A percentile compares a stretch with the other conserved stretches of the same genome.
phyloP scores from a whole-genome alignment of 2,329 filamentous ascomycete genomes.

The Pyrenophora graminea region DNA sequence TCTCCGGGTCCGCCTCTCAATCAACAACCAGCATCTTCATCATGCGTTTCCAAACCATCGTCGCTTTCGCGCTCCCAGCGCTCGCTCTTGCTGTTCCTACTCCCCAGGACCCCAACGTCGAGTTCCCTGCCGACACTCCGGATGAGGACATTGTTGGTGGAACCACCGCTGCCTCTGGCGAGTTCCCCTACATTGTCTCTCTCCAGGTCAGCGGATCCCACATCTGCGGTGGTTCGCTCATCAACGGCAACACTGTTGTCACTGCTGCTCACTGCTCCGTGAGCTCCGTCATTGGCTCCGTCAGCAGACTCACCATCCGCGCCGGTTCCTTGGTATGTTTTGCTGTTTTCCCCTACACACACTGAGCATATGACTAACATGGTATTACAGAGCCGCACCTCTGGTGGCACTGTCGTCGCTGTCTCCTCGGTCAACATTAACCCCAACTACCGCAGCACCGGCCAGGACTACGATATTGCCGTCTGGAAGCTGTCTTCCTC shows the following conservation, averaged over 20 bases:
- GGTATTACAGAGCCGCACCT: slow-evolving; percentile 19
- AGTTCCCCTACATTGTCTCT: slow-evolving; percentile 38
- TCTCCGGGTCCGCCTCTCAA: background rate
- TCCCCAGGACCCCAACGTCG: slow-evolving; percentile 24
- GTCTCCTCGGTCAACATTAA: slow-evolving; percentile 26
- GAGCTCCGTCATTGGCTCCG: slow-evolving; percentile 16
- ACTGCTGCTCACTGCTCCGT: slow-evolving; percentile 37
- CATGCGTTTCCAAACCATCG: slow-evolving; percentile 30
- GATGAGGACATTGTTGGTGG: slow-evolving; percentile 32
- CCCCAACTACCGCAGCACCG: slow-evolving; percentile 24
- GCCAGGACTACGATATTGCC: slow-evolving; percentile 29
- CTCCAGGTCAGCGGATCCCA: slow-evolving; percentile 27
- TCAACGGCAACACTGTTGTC: slow-evolving; percentile 36
- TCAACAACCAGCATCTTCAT: slow-evolving; percentile 13
- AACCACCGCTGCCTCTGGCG: slow-evolving; percentile 25
- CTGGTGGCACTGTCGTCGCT: slow-evolving; percentile 25
- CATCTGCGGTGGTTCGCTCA: slow-evolving; percentile 34
- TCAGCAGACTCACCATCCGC: slow-evolving; percentile 20
- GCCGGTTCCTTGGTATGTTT: slow-evolving; percentile 28
- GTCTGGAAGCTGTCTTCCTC: slow-evolving; percentile 33
- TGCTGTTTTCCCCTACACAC: no score
- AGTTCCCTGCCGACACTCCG: slow-evolving; percentile 10
- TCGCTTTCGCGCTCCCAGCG: slow-evolving; percentile 29
- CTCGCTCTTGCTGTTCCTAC: slow-evolving; percentile 25
- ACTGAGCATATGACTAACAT: background rate